phyloP scores from a whole-genome alignment of 2,329 filamentous ascomycete genomes.

The Aspergillus tamarii region DNA sequence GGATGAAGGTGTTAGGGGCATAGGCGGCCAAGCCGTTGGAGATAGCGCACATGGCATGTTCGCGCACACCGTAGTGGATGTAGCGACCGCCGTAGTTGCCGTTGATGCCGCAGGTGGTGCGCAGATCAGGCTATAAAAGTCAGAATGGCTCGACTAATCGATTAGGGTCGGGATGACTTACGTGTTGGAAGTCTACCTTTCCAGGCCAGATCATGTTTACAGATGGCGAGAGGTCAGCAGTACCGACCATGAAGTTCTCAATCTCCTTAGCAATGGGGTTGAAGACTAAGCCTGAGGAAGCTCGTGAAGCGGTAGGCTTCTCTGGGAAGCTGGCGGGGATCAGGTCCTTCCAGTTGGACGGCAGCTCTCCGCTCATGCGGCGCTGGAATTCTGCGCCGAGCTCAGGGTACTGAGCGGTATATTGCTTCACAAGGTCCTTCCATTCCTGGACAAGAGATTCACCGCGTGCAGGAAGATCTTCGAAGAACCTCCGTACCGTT shows the following conservation, averaged over 20 bases:
- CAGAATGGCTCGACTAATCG: neutral
- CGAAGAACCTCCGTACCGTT: constrained; percentile 57
- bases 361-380: constrained; percentile 54
- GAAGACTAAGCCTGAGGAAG: constrained; percentile 52
- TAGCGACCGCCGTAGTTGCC: constrained; percentile 40
- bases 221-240: constrained; percentile 57
- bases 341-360: constrained; percentile 53
- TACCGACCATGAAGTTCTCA: constrained; percentile 57
- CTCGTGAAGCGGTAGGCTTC: constrained; percentile 54
- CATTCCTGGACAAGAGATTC: constrained; percentile 53
- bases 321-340: constrained; percentile 55
- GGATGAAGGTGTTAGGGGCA: constrained; percentile 58
- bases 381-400: constrained; percentile 53
- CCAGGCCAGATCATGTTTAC: constrained; percentile 60
- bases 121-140: constrained; percentile 13
- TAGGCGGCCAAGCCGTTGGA: constrained; percentile 74
- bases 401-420: constrained; percentile 50
- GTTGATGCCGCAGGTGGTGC: neutral
- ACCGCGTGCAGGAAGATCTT: constrained; percentile 51
- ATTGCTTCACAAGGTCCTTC: constrained; percentile 50
- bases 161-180: constrained; percentile 27
- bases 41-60: constrained; percentile 72
- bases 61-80: constrained; percentile 63
- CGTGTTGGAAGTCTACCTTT: constrained; percentile 56
- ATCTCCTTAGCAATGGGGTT: constrained; percentile 57